Evolutionary conservation across 2,329 filamentous ascomycete genomes (phyloP).

Genomic region (Pseudogymnoascus sp.): DNA sequence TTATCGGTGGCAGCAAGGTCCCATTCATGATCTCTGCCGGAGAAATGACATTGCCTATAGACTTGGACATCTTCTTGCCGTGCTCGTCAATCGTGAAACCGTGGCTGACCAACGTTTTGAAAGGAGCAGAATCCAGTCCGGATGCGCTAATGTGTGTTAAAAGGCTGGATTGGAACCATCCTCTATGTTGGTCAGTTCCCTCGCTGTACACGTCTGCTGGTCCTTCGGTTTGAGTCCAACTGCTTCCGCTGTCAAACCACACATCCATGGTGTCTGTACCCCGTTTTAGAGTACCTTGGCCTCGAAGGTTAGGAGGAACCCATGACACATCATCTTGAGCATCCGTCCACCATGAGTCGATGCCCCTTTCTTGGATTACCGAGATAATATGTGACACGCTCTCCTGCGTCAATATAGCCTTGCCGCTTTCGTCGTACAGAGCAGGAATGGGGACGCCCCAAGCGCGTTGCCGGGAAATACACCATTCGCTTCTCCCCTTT

Average conservation of each 20-base stretch:
- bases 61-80: slow-evolving; percentile 99
- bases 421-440: slow-evolving; percentile 65
- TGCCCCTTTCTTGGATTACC: slow-evolving; percentile 67
- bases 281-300: slow-evolving; percentile 53
- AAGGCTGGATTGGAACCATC: slow-evolving; percentile 96
- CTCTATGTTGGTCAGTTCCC: slow-evolving; percentile 90
- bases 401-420: slow-evolving; percentile 70
- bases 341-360: slow-evolving; percentile 95
- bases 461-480: slow-evolving; percentile 87
- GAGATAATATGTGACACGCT: slow-evolving; percentile 79
- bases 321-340: slow-evolving; percentile 65
- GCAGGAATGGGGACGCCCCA: slow-evolving; percentile 97
- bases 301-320: slow-evolving; percentile 58
- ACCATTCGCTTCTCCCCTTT: slow-evolving; percentile 87
- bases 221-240: slow-evolving; percentile 60
- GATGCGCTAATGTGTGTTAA: slow-evolving; percentile 62
- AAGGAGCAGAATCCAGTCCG: slow-evolving; percentile 52
- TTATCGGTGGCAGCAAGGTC: slow-evolving; percentile 63
- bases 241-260: slow-evolving; percentile 97
- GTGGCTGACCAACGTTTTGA: slow-evolving; percentile 85
- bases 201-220: slow-evolving; percentile 85
- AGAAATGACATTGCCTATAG: slow-evolving; percentile 77
- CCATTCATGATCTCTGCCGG: slow-evolving; percentile 82
- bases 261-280: slow-evolving; percentile 98
- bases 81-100: slow-evolving; percentile 85